phyloP scores from a whole-genome alignment of 2,329 filamentous ascomycete species.

The Neonectria coccinea region DNA sequence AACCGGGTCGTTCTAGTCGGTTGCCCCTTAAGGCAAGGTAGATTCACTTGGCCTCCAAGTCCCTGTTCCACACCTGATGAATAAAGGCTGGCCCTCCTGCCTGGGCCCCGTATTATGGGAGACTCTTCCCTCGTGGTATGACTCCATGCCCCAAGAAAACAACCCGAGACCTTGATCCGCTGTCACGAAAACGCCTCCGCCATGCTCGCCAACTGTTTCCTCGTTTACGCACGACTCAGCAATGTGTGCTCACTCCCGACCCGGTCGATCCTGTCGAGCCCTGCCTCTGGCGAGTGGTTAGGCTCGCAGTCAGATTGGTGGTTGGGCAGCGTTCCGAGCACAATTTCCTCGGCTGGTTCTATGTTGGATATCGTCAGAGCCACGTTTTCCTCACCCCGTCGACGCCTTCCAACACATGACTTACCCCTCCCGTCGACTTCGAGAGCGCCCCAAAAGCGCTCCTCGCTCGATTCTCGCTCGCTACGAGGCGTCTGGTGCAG shows the following conservation, averaged over 20 bases:
- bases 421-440: background rate
- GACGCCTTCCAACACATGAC: background rate
- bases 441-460: background rate
- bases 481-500: constrained; percentile 1
- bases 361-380: background rate
- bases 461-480: background rate
- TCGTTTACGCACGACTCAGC: background rate
- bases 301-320: background rate
- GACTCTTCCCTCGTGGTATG: background rate
- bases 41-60: constrained; percentile 2
- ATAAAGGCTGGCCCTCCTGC: background rate
- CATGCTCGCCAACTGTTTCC: background rate
- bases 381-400: background rate
- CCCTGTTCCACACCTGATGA: constrained; percentile 3
- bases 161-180: background rate
- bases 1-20: constrained; percentile 15
- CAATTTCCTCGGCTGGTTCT: background rate
- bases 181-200: constrained; percentile 3
- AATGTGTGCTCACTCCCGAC: background rate
- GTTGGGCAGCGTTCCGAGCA: background rate
- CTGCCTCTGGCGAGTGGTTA: background rate
- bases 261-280: background rate
- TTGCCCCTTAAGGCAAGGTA: constrained; percentile 21
- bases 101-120: background rate
- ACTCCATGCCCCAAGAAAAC: background rate